phyloP scores from a whole-genome alignment of 225 moss, liverwort and hornwort genomes.

The Rhytidiadelphus loreus region DNA sequence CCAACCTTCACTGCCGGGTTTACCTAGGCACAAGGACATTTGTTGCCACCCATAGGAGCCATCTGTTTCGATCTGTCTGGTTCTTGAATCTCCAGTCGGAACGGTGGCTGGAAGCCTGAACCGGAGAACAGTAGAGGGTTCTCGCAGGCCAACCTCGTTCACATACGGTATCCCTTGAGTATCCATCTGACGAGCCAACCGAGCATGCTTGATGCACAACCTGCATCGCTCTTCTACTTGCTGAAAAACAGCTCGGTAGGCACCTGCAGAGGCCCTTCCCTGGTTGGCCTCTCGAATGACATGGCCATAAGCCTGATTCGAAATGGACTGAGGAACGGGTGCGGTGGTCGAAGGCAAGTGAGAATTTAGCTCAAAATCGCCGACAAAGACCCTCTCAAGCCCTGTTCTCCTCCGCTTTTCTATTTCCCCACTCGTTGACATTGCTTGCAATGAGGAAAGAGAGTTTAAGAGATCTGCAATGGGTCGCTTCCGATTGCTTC shows the following conservation, averaged over 20 bases:
- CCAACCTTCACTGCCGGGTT: slow-evolving; percentile 89
- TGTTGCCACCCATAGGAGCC: slow-evolving; percentile 82
- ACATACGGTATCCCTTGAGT: slow-evolving; percentile 72
- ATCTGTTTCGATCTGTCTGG: slow-evolving; percentile 34
- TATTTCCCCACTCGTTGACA: slow-evolving; percentile 24
- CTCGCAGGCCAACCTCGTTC: slow-evolving; percentile 74
- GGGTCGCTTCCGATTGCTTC: slow-evolving; percentile 56
- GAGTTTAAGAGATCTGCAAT: slow-evolving; percentile 52
- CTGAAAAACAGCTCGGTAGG: slow-evolving; percentile 75
- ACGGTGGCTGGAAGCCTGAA: slow-evolving; percentile 74
- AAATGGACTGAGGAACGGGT: slow-evolving; percentile 29
- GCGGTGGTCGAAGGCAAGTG: slow-evolving; percentile 18
- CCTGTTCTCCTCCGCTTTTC: slow-evolving; percentile 56
- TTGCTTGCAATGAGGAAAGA: slow-evolving; percentile 61
- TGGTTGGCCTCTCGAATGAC: slow-evolving; percentile 78
- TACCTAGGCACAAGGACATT: slow-evolving; percentile 76
- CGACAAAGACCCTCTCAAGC: slow-evolving; percentile 37
- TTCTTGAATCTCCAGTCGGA: slow-evolving; percentile 45
- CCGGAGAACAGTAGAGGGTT: slow-evolving; percentile 60
- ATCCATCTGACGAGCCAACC: slow-evolving; percentile 82
- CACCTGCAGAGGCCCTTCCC: slow-evolving; percentile 79
- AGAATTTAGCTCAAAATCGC: slow-evolving; percentile 34
- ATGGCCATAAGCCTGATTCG: slow-evolving; percentile 51
- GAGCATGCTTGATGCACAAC: slow-evolving; percentile 90
- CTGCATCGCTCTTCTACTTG: slow-evolving; percentile 92